phyloP scores from a whole-genome alignment of 768 basidiomycete species.

The Panus rudis region DNA sequence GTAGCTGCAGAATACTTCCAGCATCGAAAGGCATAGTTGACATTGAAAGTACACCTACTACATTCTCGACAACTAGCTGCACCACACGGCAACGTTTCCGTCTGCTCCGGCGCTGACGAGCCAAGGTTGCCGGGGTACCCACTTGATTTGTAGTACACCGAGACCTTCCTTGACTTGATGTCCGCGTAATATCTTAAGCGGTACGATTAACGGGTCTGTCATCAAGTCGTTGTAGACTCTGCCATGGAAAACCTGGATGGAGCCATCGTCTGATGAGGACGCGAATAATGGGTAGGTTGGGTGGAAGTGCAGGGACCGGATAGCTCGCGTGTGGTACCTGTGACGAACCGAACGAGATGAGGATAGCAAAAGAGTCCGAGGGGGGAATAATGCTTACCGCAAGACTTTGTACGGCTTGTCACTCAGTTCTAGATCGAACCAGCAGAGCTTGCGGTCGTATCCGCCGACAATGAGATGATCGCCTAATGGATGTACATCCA shows the following conservation, averaged over 20 bases:
- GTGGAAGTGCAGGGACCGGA: constrained; percentile 91
- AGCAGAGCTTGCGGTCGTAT: constrained; percentile 95
- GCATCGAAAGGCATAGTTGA: too few relatives aligned
- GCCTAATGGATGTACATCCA: constrained; percentile 94
- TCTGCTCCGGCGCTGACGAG: constrained; percentile 89
- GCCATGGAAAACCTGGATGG: constrained; percentile 94
- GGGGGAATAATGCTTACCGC: constrained; percentile 43
- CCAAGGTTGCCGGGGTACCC: constrained; percentile 91
- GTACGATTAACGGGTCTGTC: constrained; percentile 96
- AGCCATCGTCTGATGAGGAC: constrained; percentile 93
- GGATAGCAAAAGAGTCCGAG: constrained; percentile 1
- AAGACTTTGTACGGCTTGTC: constrained; percentile 96
- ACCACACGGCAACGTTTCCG: constrained; percentile 85
- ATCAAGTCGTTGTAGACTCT: constrained; percentile 92
- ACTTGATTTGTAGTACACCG: constrained; percentile 85
- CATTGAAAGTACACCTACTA: background rate
- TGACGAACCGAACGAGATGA: background rate
- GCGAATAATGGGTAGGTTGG: constrained; percentile 94
- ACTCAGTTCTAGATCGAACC: constrained; percentile 97
- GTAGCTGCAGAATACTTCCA: too few relatives aligned
- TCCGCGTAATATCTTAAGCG: constrained; percentile 92
- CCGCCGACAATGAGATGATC: constrained; percentile 97
- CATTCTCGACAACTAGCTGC: constrained; percentile 45
- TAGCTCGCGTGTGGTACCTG: constrained; percentile 91
- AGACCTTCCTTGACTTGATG: constrained; percentile 80